Conservation (phyloP, 805 yeast genomes). For the Lipomyces orientalis region DNA sequence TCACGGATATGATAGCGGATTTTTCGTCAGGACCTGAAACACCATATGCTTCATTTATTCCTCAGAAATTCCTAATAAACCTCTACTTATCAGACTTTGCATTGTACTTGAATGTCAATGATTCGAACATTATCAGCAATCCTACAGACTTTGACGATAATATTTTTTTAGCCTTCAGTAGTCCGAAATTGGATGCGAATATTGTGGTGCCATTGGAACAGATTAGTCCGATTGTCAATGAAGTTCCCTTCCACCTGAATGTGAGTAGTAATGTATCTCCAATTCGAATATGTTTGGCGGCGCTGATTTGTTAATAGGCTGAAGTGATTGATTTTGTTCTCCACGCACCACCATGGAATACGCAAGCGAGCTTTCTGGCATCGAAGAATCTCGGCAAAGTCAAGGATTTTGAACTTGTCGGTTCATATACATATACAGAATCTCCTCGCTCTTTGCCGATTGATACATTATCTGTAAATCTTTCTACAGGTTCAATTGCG, state of each 20-base stretch:
- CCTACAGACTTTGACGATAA: conserved; percentile 86
- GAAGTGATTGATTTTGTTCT: conserved; percentile 58
- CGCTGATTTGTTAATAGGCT: conserved; percentile 9
- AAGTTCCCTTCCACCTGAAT: conserved; percentile 35
- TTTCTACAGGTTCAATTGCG: conserved; percentile 69
- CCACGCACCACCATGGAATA: conserved; percentile 92
- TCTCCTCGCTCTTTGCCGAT: conserved; percentile 67
- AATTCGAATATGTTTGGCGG: not conserved
- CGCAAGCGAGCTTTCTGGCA: conserved; percentile 71
- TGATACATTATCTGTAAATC: conserved; percentile 70
- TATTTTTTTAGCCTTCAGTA: conserved; percentile 73
- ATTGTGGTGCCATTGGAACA: conserved; percentile 63
- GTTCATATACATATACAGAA: conserved; percentile 67
- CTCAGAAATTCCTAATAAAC: conserved; percentile 63
- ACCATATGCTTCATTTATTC: conserved; percentile 78
- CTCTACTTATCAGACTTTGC: conserved; percentile 66
- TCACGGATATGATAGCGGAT: conserved; percentile 76
- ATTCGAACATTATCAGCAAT: conserved; percentile 83
- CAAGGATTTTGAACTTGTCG: conserved; percentile 62
- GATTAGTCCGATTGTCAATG: conserved; percentile 42
- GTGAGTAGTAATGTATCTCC: conserved; percentile 55
- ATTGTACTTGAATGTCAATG: conserved; percentile 79
- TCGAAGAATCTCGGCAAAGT: conserved; percentile 71
- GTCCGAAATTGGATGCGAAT: conserved; percentile 57
- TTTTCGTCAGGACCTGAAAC: conserved; percentile 69